Base-by-base conservation (phyloP, 1,284 basidiomycete species). In the Pseudozyma tsukubaensis region DNA sequence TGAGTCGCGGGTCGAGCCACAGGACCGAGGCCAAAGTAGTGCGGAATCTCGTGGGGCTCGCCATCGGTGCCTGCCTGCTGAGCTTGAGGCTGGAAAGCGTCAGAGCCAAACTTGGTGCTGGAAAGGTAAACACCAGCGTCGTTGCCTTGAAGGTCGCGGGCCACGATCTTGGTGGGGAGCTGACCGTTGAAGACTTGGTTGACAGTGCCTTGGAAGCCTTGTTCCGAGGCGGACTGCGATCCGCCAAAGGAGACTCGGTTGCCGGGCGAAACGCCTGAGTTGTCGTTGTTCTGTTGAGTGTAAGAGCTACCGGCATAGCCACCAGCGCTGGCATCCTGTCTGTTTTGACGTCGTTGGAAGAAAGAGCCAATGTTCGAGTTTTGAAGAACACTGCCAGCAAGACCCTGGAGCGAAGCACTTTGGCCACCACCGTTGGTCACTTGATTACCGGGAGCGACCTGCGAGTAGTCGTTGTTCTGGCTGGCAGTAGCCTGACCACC, bases 391-490 rank as follows among this genome's bases (percentile, higher is more conserved):
- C 21, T 51, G 11, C 64, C 64, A 34, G 57, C 57, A 12, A 48
- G 14, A 10, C 64, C 64, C 21, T 56, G 52, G 4, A 60, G 53
- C 5, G 49, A 54, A 13, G 65, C 65, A 18, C 42, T 40, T 37
- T 60, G 58, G 21, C 50, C 45, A 5, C 65, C 65, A 10, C 65
- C 65, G 54, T 61, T 68, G n/a, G 24, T 36, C 11, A 68, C 65
- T 43, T 39, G 29, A 49, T 68, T 68, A 21, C 59, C 65, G 19
- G 65, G 65, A 4, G 49, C 59, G 2, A 68, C 65, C 16, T 58
- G 54, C 5, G 58, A 61, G 50, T 68, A 68, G 65, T 68, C 65
- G 55, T 68, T 68, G 53, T 68, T 44, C 36, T 68, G 65, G 10
- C 40, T 40, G 13, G 53, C 58, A 39, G 49, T 29, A 5, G 59